Evolutionary conservation across 805 yeast species (phyloP), one percentile per base, ranked within the genome.

Genomic region (Wickerhamiella dianesei): DNA sequence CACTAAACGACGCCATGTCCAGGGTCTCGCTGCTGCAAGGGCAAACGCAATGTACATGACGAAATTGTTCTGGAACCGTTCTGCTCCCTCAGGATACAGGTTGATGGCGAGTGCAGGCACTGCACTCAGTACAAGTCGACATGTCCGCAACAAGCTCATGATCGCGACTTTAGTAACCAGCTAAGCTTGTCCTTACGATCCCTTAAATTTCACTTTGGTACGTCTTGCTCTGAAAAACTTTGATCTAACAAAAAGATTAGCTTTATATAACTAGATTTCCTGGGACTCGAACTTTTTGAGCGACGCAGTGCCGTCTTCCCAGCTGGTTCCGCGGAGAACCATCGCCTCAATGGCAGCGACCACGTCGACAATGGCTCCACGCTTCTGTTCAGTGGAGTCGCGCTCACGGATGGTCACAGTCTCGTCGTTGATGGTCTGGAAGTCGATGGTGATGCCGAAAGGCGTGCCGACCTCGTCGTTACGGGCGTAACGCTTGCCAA

Each of bases 401-500:
- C 98, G 84, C 69, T 89, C 97, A 75, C 98, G 85, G 62, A 89
- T 74, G 35, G 98, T 89, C 55, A 89, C 83, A 13, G 96, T 80
- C 44, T 77, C 76, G 63, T 89, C 96, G 63, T 81, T 76, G 52
- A 83, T 76, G 46, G 95, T 80, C 54, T 89, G 96, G 66, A 92
- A 89, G 67, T 89, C 98, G 58, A 89, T 82, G 54, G 98, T 89
- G 67, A 89, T 78, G 65, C 98, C 98, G 64, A 92, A 92, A 58
- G 98, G 98, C 46, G 97, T 92, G 67, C 98, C 98, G 62, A 89
- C 75, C 72, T 89, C 98, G 68, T 89, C 98, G 66, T 89, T 89
- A 72, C 98, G 84, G 53, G 98, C 87, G 61, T 89, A 89, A 71
- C 98, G 82, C 72, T 88, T 85, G 70, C 98, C 98, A 59, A 89